phyloP scores from a whole-genome alignment of 106 monocot genomes.

The Alisma plantagoaquatica region DNA sequence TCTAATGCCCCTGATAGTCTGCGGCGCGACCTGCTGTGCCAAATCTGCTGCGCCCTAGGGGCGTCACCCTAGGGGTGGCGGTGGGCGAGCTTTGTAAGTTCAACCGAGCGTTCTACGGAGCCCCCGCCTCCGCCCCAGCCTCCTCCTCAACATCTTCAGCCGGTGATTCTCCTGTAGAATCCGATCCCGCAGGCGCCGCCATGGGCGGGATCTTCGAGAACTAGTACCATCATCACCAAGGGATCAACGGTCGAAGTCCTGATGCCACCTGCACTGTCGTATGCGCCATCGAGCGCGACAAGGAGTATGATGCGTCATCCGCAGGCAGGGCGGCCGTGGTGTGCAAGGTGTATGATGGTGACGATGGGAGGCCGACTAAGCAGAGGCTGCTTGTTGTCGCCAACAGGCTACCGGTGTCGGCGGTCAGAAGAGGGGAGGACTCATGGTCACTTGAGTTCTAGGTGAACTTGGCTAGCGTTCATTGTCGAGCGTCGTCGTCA shows the following conservation, averaged over 20 bases:
- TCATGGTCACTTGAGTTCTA: slow-evolving; percentile 85
- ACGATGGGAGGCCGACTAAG: slow-evolving; percentile 35
- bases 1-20: too few relatives aligned
- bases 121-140: too few relatives aligned
- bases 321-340: slow-evolving; percentile 1
- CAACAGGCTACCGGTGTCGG: slow-evolving; percentile 85
- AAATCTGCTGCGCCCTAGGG: too few relatives aligned
- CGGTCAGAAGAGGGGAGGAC: slow-evolving; percentile 72
- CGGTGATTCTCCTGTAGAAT: too few relatives aligned
- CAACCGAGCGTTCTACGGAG: slow-evolving; percentile 22
- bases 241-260: too few relatives aligned
- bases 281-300: neutral
- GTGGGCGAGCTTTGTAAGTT: slow-evolving; percentile 62
- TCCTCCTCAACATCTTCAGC: too few relatives aligned
- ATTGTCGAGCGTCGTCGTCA: too few relatives aligned
- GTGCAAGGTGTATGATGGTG: slow-evolving; percentile 7
- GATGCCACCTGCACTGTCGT: neutral
- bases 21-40: too few relatives aligned
- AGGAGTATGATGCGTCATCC: neutral
- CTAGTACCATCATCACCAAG: too few relatives aligned
- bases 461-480: slow-evolving; percentile 29
- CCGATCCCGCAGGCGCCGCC: slow-evolving; percentile 5
- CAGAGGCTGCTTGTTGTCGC: slow-evolving; percentile 93
- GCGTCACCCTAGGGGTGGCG: too few relatives aligned
- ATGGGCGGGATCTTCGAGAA: neutral